These are phyloP conservation scores for Perkinsus olseni DNA, from an alignment of 169 alveolate genomes.

Conservation along the genomic window DNA sequence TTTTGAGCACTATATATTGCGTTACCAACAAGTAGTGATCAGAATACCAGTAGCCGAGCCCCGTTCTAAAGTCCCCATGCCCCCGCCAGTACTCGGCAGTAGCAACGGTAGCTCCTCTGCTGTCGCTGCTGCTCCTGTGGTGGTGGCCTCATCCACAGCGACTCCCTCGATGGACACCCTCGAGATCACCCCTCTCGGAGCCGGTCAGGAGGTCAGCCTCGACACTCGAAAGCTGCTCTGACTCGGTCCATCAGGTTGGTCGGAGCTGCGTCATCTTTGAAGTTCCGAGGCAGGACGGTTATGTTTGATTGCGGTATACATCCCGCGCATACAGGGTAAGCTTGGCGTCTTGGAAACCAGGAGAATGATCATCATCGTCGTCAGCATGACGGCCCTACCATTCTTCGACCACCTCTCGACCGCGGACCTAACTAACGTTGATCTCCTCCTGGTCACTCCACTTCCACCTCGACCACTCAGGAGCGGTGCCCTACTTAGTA, in stretches of 20 bases:
- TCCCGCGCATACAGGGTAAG: slow-evolving; percentile 89
- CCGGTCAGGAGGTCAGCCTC: slow-evolving; percentile 85
- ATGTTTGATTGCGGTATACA: slow-evolving; percentile 99
- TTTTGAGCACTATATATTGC: not conserved
- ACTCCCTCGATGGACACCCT: slow-evolving; percentile 5
- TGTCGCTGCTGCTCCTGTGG: not conserved
- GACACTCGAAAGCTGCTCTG: not conserved
- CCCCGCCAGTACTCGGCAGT: too few species aligned
- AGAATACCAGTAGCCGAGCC: too few species aligned
- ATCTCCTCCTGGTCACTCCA: slow-evolving; percentile 90
- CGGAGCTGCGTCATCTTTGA: slow-evolving; percentile 90
- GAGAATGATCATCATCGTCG: too few species aligned
- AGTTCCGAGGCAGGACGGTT: slow-evolving; percentile 78
- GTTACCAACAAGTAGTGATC: too few species aligned
- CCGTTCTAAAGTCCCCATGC: too few species aligned
- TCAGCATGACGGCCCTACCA: slow-evolving; percentile 87
- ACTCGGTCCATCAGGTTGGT: slow-evolving; percentile 55
- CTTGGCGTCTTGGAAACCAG: not conserved
- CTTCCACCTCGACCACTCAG: slow-evolving; percentile 97
- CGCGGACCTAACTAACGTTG: slow-evolving; percentile 83
- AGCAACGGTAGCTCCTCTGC: not conserved
- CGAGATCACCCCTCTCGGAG: slow-evolving; percentile 56
- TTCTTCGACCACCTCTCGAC: slow-evolving; percentile 76
- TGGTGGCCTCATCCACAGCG: not conserved
- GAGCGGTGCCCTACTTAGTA: slow-evolving; percentile 92